A percentile compares a stretch with the other conserved stretches of the same genome.
Conservation (phyloP, 2,329 filamentous ascomycete species). For the Epichloe glyceriae region DNA sequence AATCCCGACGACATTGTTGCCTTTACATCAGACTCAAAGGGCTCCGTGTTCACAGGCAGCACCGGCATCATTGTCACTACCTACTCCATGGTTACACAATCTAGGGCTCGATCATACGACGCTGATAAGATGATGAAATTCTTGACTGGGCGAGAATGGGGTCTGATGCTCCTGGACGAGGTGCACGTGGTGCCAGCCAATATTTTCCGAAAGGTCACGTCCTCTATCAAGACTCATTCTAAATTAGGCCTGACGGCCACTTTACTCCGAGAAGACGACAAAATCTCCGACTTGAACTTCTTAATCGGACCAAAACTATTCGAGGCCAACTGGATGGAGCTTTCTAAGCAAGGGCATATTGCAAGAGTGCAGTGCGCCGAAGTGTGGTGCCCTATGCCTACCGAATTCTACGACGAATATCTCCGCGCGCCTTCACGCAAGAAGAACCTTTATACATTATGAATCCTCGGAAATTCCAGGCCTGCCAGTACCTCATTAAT, state of each 20-base stretch:
- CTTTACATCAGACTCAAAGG: constrained; percentile 90
- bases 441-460: constrained; percentile 67
- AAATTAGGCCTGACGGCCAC: constrained; percentile 93
- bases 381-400: constrained; percentile 99
- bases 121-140: constrained; percentile 98
- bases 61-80: constrained; percentile 96
- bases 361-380: constrained; percentile 95
- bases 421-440: constrained; percentile 49
- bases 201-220: constrained; percentile 90
- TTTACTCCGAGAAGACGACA: constrained; percentile 89
- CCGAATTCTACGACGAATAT: constrained; percentile 95
- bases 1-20: constrained; percentile 85
- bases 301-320: constrained; percentile 95
- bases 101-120: constrained; percentile 75
- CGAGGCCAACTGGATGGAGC: constrained; percentile 98
- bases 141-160: constrained; percentile 81
- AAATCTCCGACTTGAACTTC: constrained; percentile 95
- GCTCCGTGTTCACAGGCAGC: constrained; percentile 62
- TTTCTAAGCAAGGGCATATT: constrained; percentile 93
- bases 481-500: constrained; percentile 95
- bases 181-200: constrained; percentile 96
- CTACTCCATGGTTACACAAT: constrained; percentile 97
- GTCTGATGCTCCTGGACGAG: constrained; percentile 91
- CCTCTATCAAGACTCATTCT: constrained; percentile 83
- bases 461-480: constrained; percentile 96